phyloP scores from a whole-genome alignment of 75 land plant species.

The Cupressus sempervirens region DNA sequence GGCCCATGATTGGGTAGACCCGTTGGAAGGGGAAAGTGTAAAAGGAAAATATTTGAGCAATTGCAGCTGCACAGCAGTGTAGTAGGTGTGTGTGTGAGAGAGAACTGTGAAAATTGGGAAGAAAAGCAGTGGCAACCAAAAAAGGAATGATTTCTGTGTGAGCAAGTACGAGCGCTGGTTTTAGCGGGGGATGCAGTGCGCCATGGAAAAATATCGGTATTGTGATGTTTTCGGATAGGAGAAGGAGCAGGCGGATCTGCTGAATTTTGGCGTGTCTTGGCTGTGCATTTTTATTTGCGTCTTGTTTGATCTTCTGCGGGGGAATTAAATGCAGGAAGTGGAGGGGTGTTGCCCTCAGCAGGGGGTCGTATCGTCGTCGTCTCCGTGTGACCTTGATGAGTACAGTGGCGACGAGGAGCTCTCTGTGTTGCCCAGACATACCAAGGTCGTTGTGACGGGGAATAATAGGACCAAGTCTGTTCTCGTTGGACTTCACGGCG shows the following conservation, averaged over 20 bases:
- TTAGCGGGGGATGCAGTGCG: not conserved
- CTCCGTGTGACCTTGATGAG: slow-evolving; percentile 12
- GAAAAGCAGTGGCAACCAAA: not conserved
- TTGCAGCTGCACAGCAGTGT: too few relatives aligned
- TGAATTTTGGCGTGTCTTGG: not conserved
- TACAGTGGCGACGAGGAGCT: slow-evolving; percentile 51
- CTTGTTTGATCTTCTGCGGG: not conserved
- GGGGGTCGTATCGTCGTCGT: not conserved
- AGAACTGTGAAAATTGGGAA: not conserved
- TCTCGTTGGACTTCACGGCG: slow-evolving; percentile 59
- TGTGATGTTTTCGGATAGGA: not conserved
- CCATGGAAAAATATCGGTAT: not conserved
- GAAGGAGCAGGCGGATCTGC: not conserved
- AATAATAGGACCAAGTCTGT: slow-evolving; percentile 66
- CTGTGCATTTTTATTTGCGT: not conserved
- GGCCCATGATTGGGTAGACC: not conserved
- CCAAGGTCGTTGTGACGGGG: slow-evolving; percentile 60
- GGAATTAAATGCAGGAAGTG: slow-evolving; percentile 9
- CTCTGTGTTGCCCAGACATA: slow-evolving; percentile 55
- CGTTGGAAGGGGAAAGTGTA: not conserved
- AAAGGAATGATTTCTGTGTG: not conserved
- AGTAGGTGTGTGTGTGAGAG: not conserved
- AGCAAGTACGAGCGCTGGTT: not conserved
- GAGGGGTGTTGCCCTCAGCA: slow-evolving; percentile 3
- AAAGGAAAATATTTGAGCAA: not conserved